Percentiles rank a stretch among this genome's conserved stretches.
Conservation (phyloP, 805 yeast genomes). For the Candida nemodendra region DNA sequence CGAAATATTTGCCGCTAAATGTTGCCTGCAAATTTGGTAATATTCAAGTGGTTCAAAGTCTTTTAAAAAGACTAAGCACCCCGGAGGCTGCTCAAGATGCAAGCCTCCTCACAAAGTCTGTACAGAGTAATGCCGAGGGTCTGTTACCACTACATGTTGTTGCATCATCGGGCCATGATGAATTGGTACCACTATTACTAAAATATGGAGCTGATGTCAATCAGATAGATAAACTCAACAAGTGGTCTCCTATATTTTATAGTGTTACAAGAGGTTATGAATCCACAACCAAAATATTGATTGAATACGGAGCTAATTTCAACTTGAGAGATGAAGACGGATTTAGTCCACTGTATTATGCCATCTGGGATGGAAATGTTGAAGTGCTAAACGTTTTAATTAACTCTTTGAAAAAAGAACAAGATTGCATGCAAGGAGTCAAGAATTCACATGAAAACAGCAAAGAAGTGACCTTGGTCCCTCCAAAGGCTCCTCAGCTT, state of each 20-base stretch:
- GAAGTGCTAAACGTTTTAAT: constrained; percentile 71
- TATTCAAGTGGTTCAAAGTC: constrained; percentile 60
- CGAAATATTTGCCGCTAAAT: constrained; percentile 74
- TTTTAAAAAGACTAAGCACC: constrained; percentile 41
- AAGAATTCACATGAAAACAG: neutral
- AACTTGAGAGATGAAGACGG: constrained; percentile 74
- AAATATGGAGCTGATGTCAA: constrained; percentile 76
- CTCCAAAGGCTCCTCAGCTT: constrained; percentile 21
- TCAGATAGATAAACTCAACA: constrained; percentile 77
- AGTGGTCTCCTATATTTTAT: constrained; percentile 93
- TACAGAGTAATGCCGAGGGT: constrained; percentile 82
- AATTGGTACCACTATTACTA: constrained; percentile 65
- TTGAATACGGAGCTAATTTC: constrained; percentile 71
- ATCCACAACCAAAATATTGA: constrained; percentile 64
- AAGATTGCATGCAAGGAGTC: too few species aligned
- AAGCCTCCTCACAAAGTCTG: constrained; percentile 36
- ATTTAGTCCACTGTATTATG: constrained; percentile 77
- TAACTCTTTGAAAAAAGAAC: constrained; percentile 22
- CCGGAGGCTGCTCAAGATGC: constrained; percentile 29
- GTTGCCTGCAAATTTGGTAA: constrained; percentile 88
- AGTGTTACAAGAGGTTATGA: constrained; percentile 84
- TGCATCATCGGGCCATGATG: constrained; percentile 76
- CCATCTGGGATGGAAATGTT: constrained; percentile 92
- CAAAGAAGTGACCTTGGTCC: constrained; percentile 1
- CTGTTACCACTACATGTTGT: constrained; percentile 83